Base-by-base conservation (phyloP, 257 asterid species). In the Rubia yunnanensis region DNA sequence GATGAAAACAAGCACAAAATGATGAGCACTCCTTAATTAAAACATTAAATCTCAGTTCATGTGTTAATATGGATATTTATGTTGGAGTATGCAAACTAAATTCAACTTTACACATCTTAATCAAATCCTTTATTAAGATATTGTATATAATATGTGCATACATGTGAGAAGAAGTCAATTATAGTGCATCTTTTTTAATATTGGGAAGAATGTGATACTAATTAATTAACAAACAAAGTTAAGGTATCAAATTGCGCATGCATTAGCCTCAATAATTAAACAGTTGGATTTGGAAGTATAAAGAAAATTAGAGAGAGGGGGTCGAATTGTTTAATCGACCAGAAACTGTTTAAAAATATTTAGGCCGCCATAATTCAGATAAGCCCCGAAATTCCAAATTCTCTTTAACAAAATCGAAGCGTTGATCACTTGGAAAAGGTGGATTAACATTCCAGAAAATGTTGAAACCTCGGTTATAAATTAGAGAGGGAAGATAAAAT, bases 191-290 rank as follows among this genome's bases (percentile, higher is more conserved):
- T 18, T 44, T 17, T 44, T 44, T 44, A 44, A 0, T 3, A 44
- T 44, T 10, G 13, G 54, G 60, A 48, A 60, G 18, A 36, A 36
- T 59, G 44, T 23, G n/a, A 46, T 44, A 50, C 26, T 18, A 60
- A 50, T 22, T 30, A 34, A 32, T 32, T 49, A 41, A 46, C 26
- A 46, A 57, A 30, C 35, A 56, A 23, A 35, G 28, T 58, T 56
- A 65, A 72, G 71, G 62, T 65, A 72, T 72, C 71, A 65, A 23
- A 48, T 17, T 34, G 20, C 46, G 34, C 52, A 24, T 46, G 27
- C 48, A 72, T 54, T 52, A 54, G 41, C 56, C 11, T 15, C 13
- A 50, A 20, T 50, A 18, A n/a, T 18, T 18, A 50, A 69, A 48
- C 5, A 27, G 30, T 57, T 65, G 35, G 23, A 58, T 49, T 44